Conservation (phyloP, 164 flowering plant species). For the Piper betle region DNA sequence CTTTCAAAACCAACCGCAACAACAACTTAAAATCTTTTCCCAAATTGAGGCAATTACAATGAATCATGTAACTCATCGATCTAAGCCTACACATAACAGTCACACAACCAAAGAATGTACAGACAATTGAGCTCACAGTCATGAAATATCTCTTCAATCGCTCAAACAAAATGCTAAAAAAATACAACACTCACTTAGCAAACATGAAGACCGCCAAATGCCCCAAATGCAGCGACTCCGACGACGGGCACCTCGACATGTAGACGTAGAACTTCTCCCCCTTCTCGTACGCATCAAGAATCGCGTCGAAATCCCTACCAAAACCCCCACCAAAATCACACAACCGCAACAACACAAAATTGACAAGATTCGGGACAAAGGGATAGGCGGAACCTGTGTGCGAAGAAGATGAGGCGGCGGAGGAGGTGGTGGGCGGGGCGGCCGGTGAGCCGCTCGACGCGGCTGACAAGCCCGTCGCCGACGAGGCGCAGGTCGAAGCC, state of each 20-base stretch:
- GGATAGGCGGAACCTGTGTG: conserved; percentile 41
- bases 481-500: conserved; percentile 79
- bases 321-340: background rate
- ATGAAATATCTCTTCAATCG: no score
- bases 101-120: no score
- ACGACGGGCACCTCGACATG: conserved; percentile 86
- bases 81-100: no score
- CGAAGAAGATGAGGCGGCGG: conserved; percentile 92
- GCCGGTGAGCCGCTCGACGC: conserved; percentile 70
- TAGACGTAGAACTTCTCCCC: conserved; percentile 83
- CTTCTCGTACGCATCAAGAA: conserved; percentile 68
- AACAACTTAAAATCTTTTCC: no score
- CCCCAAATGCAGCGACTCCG: conserved; percentile 87
- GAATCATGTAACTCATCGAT: no score
- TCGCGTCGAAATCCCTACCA: conserved; percentile 56
- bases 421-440: conserved; percentile 84
- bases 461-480: conserved; percentile 43
- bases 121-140: no score
- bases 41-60: no score
- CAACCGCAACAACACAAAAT: background rate
- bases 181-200: conserved; percentile 41
- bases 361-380: background rate
- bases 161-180: background rate
- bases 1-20: no score
- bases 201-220: conserved; percentile 91